phyloP scores from a whole-genome alignment of 2,329 filamentous ascomycete species.

The Stagonosporopsis rhizophila region DNA sequence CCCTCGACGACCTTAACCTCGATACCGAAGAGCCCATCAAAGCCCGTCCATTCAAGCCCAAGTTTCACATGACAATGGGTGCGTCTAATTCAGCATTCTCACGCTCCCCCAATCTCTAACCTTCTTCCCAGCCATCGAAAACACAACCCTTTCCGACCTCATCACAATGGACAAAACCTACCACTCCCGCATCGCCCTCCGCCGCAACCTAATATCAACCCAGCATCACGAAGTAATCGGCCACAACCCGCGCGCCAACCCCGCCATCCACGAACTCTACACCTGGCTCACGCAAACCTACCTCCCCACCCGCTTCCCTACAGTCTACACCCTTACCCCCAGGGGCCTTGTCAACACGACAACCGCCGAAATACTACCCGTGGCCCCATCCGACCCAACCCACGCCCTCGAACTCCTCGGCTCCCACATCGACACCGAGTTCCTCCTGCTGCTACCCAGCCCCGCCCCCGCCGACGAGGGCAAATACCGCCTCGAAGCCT shows the following conservation, averaged over 20 bases:
- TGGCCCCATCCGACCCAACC: constrained; percentile 45
- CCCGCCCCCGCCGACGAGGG: constrained; percentile 28
- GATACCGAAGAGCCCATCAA: constrained; percentile 59
- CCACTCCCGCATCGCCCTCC: constrained; percentile 58
- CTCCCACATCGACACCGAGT: constrained; percentile 65
- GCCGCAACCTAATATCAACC: constrained; percentile 55
- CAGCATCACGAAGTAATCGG: constrained; percentile 53
- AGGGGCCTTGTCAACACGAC: constrained; percentile 54
- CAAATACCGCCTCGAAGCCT: constrained; percentile 64
- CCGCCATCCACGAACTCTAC: constrained; percentile 65
- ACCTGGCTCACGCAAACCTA: constrained; percentile 62
- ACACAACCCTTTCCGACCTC: constrained; percentile 60
- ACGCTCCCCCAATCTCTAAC: neutral
- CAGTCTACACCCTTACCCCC: constrained; percentile 55
- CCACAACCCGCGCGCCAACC: constrained; percentile 45
- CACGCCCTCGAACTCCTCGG: constrained; percentile 58
- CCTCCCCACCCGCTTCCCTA: constrained; percentile 64
- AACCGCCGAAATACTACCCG: constrained; percentile 54
- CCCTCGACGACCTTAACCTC: constrained; percentile 61
- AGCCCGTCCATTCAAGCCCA: constrained; percentile 65
- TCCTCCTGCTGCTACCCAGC: constrained; percentile 63
- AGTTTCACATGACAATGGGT: constrained; percentile 71
- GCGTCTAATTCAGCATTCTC: neutral
- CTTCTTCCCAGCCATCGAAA: constrained; percentile 58
- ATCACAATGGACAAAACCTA: constrained; percentile 68